These are phyloP conservation scores for Candida pseudofarinosa DNA, from an alignment of 805 yeast species.

Conservation along the genomic window DNA sequence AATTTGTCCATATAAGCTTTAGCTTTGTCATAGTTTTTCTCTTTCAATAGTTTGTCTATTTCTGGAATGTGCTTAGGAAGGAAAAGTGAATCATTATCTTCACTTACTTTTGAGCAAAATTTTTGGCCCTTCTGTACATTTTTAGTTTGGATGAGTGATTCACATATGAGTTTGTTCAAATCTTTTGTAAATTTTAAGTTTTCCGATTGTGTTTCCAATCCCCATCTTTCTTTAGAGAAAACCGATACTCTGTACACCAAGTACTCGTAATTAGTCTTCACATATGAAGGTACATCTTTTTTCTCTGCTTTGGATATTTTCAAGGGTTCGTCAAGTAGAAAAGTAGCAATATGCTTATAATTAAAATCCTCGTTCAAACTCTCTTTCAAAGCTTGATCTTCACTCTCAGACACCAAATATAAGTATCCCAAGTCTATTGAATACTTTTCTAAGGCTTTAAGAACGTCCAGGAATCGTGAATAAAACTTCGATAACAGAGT, in stretches of 20 bases:
- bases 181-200: conserved; percentile 24
- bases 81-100: conserved; percentile 15
- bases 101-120: conserved; percentile 22
- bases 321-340: conserved; percentile 23
- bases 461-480: conserved; percentile 41
- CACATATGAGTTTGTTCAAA: conserved; percentile 38
- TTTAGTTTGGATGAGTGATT: conserved; percentile 27
- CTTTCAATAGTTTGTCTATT: conserved; percentile 33
- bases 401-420: conserved; percentile 20
- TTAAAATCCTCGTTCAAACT: conserved; percentile 17
- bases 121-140: conserved; percentile 18
- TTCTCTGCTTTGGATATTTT: conserved; percentile 25
- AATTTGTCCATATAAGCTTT: conserved; percentile 30
- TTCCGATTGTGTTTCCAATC: conserved; percentile 10
- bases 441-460: conserved; percentile 39
- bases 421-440: conserved; percentile 33
- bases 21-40: conserved; percentile 36
- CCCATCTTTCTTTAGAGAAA: conserved; percentile 20
- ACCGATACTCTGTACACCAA: conserved; percentile 33
- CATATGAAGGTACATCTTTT: conserved; percentile 21
- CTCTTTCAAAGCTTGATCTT: conserved; percentile 18
- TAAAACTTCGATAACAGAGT: conserved; percentile 51
- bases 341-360: conserved; percentile 17
- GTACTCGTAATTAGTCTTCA: conserved; percentile 40
- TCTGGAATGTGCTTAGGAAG: conserved; percentile 36